These are phyloP conservation scores for Zopfochytrium polystomum DNA, from an alignment of 371 early-diverging fungal species.

Conservation along the genomic window DNA sequence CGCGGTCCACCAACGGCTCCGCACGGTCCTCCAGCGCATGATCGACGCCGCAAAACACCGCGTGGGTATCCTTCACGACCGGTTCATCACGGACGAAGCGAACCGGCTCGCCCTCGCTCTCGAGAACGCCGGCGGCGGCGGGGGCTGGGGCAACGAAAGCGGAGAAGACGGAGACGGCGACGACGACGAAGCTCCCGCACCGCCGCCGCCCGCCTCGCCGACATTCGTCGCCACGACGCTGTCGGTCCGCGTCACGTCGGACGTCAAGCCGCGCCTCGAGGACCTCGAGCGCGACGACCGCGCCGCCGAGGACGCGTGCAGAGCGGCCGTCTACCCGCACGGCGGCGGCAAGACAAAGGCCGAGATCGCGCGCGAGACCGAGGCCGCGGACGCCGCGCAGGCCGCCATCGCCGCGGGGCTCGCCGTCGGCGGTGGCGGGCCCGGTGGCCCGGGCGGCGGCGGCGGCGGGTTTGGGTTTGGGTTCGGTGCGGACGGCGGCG, in stretches of 20 bases:
- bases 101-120: neutral
- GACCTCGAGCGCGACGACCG: slow-evolving; percentile 8
- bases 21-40: slow-evolving; percentile 64
- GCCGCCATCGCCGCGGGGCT: neutral
- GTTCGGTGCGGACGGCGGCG: neutral
- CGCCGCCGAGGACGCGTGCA: slow-evolving; percentile 7
- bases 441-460: slow-evolving; percentile 4
- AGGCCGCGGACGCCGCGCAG: neutral
- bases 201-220: slow-evolving; percentile 2
- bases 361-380: slow-evolving; percentile 5
- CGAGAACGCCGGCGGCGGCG: neutral
- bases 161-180: too few relatives aligned
- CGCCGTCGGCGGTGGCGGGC: slow-evolving; percentile 5
- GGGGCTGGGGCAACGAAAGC: too few relatives aligned
- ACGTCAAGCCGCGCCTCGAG: slow-evolving; percentile 8
- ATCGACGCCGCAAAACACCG: slow-evolving; percentile 70
- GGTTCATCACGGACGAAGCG: slow-evolving; percentile 67
- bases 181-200: neutral
- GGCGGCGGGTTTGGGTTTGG: slow-evolving; percentile 3
- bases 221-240: slow-evolving; percentile 10
- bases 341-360: slow-evolving; percentile 11
- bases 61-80: slow-evolving; percentile 61
- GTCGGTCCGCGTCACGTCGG: slow-evolving; percentile 3
- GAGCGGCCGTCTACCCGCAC: slow-evolving; percentile 13
- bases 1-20: slow-evolving; percentile 67